Evolutionary conservation across 768 basidiomycete genomes (phyloP).

Genomic region (Roridomyces roridus): DNA sequence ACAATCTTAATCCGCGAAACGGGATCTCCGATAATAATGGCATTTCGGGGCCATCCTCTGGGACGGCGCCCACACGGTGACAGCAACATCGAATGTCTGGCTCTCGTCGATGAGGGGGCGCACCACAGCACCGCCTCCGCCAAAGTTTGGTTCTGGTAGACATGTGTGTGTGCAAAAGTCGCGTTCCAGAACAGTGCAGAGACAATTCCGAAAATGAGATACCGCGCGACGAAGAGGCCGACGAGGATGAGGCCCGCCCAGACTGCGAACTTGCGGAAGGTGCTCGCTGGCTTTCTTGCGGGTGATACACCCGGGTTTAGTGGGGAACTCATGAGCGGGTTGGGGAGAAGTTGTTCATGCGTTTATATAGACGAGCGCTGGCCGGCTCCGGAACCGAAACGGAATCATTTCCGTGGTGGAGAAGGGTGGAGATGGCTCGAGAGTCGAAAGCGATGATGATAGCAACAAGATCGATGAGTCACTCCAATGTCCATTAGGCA

Average conservation of each 20-base stretch:
- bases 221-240: not conserved
- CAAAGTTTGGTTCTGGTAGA: constrained; percentile 22
- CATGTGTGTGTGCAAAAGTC: constrained; percentile 10
- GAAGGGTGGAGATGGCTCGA: too few species aligned
- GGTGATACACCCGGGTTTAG: constrained; percentile 6
- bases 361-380: too few species aligned
- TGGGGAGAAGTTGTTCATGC: too few species aligned
- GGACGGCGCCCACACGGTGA: constrained; percentile 18
- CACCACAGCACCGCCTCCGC: constrained; percentile 8
- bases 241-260: not conserved
- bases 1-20: constrained; percentile 13
- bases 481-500: too few species aligned
- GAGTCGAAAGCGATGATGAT: too few species aligned
- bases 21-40: constrained; percentile 21
- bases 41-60: constrained; percentile 1
- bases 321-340: not conserved
- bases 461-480: too few species aligned
- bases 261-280: constrained; percentile 2
- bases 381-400: too few species aligned
- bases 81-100: constrained; percentile 21
- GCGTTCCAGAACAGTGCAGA: not conserved
- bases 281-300: not conserved
- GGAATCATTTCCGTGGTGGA: too few species aligned
- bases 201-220: not conserved
- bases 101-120: constrained; percentile 21